Percentiles rank a stretch among this genome's conserved stretches.
Evolutionary conservation across 805 yeast genomes (phyloP).

Genomic region (Spathaspora boniae): DNA sequence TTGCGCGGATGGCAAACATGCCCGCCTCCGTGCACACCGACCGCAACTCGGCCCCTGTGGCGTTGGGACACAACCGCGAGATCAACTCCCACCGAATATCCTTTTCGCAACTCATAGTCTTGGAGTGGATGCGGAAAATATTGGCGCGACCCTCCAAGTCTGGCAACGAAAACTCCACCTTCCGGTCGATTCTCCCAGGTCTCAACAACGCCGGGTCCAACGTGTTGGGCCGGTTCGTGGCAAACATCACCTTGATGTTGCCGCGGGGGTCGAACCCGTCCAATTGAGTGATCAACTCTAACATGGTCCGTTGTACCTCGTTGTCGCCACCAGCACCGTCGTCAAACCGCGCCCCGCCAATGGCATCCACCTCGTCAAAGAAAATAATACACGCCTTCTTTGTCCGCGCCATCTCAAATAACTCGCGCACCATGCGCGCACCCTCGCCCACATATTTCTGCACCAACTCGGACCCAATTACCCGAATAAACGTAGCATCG

Average conservation of each 20-base stretch:
- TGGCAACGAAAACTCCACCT: conserved; percentile 94
- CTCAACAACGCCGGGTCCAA: conserved; percentile 95
- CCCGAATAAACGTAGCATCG: conserved; percentile 97
- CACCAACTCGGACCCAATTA: conserved; percentile 96
- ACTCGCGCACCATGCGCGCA: conserved; percentile 98
- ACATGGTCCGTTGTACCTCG: conserved; percentile 98
- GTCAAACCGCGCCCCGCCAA: conserved; percentile 99
- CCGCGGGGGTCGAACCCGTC: conserved; percentile 99
- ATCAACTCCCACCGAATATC: conserved; percentile 98
- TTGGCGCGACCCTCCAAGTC: conserved; percentile 98
- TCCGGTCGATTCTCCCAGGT: conserved; percentile 98
- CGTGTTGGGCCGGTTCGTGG: conserved; percentile 97
- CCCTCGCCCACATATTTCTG: conserved; percentile 99
- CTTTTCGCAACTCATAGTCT: conserved; percentile 96
- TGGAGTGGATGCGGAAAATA: conserved; percentile 94
- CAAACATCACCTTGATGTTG: conserved; percentile 98
- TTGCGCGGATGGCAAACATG: conserved; percentile 98
- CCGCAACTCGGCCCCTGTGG: conserved; percentile 97
- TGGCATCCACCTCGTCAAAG: conserved; percentile 98
- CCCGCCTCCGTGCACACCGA: conserved; percentile 99
- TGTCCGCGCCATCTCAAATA: conserved; percentile 98
- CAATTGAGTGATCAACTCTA: conserved; percentile 94
- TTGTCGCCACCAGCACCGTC: conserved; percentile 99
- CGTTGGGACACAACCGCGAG: conserved; percentile 94
- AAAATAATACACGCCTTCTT: conserved; percentile 97